Evolutionary conservation across 1,139 yeast species (phyloP), one percentile per base, ranked within the genome.

Genomic region (Sugiyamaella castrensis): DNA sequence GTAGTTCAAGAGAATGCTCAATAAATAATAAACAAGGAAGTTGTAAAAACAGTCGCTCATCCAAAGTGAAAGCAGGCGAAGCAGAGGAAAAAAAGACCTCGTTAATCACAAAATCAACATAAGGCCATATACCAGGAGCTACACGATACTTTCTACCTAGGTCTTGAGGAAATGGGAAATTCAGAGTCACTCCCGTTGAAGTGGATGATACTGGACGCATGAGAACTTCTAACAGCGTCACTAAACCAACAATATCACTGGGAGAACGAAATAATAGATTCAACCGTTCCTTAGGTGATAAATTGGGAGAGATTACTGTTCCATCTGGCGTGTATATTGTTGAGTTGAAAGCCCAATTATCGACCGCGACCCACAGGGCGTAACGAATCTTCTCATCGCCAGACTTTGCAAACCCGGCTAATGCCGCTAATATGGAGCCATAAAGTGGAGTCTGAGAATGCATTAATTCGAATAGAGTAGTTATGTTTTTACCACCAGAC

Each of bases 51-150:
- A 69, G 59, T 50, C 71, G 73, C 31, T 78, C 80, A 0, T 66
- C 66, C 5, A 47, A 50, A 1, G 64, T 43, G 11, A 72, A 61
- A 24, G 61, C 64, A 4, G 70, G 55, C n/a, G 48, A 47, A 0
- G 57, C 57, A 0, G 78, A 67, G 2, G 71, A 75, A 13, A 75
- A 77, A 57, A 91, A 79, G 0, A 88, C 79, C 38, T 84, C 86
- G n/a, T 75, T 68, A 36, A 86, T 65, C 26, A 88, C 64, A 58
- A 79, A 88, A 52, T 87, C 94, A 47, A 87, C 69, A 59, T 89
- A 91, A 2, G 95, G 91, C 81, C 91, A 81, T 9, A 88, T 68
- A 2, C 96, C 96, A 7, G 71, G 71, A 29, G 41, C 33, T 43
- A 75, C 78, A 59, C 95, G 74, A 56, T 82, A 79, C 1, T 74